Evolutionary conservation across 2,329 filamentous ascomycete genomes (phyloP).

Genomic region (Exophiala aquamarina): DNA sequence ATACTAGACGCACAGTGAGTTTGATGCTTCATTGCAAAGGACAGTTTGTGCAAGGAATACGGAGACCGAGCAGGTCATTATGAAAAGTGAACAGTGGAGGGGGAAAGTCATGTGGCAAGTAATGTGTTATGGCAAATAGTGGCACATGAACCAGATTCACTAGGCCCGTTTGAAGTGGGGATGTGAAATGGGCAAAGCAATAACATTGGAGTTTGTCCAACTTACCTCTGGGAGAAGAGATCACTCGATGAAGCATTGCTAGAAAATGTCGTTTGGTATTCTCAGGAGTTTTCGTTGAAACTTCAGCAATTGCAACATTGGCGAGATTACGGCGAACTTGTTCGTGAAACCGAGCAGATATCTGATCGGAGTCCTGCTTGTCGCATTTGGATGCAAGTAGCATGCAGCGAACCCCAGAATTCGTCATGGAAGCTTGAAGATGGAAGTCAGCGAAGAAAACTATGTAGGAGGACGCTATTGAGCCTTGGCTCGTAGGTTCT

Average conservation of each 20-base stretch:
- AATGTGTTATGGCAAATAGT: no score
- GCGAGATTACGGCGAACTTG: conserved; percentile 61
- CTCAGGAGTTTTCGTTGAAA: conserved; percentile 68
- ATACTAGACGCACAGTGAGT: conserved; percentile 6
- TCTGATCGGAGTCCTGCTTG: conserved; percentile 66
- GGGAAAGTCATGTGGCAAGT: no score
- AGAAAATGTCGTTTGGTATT: conserved; percentile 74
- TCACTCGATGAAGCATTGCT: conserved; percentile 70
- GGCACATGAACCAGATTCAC: no score
- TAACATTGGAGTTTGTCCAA: no score
- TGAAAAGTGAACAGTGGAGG: no score
- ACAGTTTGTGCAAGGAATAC: no score
- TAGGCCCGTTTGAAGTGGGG: no score
- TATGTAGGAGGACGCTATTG: neutral
- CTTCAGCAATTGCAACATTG: conserved; percentile 71
- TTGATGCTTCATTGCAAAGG: no score
- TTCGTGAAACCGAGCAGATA: conserved; percentile 69
- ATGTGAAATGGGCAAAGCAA: no score
- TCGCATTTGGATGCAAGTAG: conserved; percentile 92
- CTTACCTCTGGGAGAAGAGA: conserved; percentile 69
- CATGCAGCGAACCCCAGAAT: conserved; percentile 59
- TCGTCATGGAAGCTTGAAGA: conserved; percentile 22
- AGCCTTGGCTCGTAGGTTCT: neutral
- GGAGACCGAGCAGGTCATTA: no score
- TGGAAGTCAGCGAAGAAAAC: neutral